Evolutionary conservation across 352 stramenopile species (phyloP).

Genomic region (Pythium brassicae): DNA sequence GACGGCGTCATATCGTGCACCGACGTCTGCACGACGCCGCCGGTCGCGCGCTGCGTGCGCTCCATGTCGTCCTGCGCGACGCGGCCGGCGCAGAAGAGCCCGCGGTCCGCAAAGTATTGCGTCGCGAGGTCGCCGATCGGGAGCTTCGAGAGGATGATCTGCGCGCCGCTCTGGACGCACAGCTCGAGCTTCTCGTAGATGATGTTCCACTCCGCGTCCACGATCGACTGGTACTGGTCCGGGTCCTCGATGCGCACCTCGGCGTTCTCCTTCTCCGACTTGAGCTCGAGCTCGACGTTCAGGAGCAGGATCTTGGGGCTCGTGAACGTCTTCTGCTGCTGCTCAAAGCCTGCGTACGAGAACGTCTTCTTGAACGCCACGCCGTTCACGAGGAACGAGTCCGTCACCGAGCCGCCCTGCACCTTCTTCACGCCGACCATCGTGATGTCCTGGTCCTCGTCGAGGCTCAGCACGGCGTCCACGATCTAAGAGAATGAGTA

Average conservation of each 20-base stretch:
- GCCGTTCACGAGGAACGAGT: conserved; percentile 97
- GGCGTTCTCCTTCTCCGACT: conserved; percentile 99
- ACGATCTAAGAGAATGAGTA: conserved; percentile 70
- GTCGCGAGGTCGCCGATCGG: conserved; percentile 96
- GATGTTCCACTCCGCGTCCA: conserved; percentile 99
- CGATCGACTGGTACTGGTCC: conserved; percentile 98
- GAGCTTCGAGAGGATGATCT: conserved; percentile 98
- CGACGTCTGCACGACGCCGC: conserved; percentile 91
- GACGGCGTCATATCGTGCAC: conserved; percentile 89
- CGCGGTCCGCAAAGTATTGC: conserved; percentile 99
- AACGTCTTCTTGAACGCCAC: conserved; percentile 99
- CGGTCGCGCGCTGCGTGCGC: conserved; percentile 94
- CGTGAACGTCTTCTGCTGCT: conserved; percentile 98
- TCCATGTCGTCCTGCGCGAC: conserved; percentile 97
- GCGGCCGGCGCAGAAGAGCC: conserved; percentile 97
- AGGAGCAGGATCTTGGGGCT: conserved; percentile 97
- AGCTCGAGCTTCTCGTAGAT: conserved; percentile 99
- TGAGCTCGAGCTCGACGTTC: conserved; percentile 99
- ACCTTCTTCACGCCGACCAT: conserved; percentile 99
- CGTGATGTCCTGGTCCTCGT: conserved; percentile 82
- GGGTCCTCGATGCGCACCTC: conserved; percentile 97
- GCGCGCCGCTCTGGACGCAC: conserved; percentile 89
- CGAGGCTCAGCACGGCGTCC: conserved; percentile 91
- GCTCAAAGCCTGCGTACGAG: conserved; percentile 99
- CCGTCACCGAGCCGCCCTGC: conserved; percentile 94